phyloP scores from a whole-genome alignment of 257 asterid genomes.

The Plectranthus barbatus region DNA sequence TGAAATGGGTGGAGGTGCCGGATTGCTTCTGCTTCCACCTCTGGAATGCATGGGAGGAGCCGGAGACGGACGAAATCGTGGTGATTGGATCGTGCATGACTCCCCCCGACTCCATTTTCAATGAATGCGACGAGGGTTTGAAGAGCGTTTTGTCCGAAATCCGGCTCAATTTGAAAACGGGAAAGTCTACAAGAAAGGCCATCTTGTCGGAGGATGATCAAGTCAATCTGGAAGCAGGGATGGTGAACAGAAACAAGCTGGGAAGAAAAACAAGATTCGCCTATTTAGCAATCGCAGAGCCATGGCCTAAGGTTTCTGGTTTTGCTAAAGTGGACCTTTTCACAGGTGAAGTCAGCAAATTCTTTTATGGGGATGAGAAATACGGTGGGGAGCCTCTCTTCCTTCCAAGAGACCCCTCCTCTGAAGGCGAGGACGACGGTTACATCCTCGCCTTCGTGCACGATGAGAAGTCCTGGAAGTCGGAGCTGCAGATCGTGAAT shows the following conservation, averaged over 20 bases:
- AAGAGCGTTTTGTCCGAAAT: conserved; percentile 84
- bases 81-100: conserved; percentile 99
- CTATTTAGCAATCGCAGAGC: conserved; percentile 86
- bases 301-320: conserved; percentile 99
- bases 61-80: conserved; percentile 63
- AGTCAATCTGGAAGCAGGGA: conserved; percentile 89
- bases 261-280: conserved; percentile 83
- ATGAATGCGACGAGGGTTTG: conserved; percentile 77
- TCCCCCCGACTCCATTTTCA: conserved; percentile 96
- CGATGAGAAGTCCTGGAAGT: conserved; percentile 57
- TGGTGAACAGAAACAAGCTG: conserved; percentile 85
- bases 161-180: conserved; percentile 64
- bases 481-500: conserved; percentile 77
- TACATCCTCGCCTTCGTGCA: conserved; percentile 75
- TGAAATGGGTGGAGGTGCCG: conserved; percentile 78
- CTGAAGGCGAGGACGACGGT: conserved; percentile 62
- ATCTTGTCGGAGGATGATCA: conserved; percentile 53
- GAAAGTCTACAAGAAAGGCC: conserved; percentile 52
- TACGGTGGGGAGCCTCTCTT: conserved; percentile 96
- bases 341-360: conserved; percentile 62
- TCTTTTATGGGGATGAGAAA: conserved; percentile 65
- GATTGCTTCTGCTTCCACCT: conserved; percentile 93
- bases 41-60: conserved; percentile 99
- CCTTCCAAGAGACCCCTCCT: conserved; percentile 42
- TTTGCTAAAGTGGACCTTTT: conserved; percentile 81